A percentile compares a stretch with the other conserved stretches of the same genome.
phyloP scores from a whole-genome alignment of 2,329 filamentous ascomycete species.

The Coleophoma eucalyptorum region DNA sequence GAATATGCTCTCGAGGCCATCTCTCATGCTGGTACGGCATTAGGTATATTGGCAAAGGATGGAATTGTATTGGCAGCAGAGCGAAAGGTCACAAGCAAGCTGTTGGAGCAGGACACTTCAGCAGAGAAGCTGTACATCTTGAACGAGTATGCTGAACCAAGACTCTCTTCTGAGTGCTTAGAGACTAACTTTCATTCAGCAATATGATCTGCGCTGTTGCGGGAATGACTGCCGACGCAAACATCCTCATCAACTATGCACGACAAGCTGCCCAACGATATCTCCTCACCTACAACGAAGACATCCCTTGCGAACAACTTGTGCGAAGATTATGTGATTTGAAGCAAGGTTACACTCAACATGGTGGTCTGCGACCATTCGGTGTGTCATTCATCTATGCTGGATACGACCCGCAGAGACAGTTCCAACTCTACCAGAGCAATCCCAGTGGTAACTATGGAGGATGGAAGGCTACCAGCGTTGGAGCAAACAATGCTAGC shows the following conservation, averaged over 20 bases:
- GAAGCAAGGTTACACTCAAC: conserved; percentile 99
- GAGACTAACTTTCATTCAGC: conserved; percentile 42
- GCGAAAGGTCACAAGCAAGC: conserved; percentile 98
- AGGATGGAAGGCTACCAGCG: conserved; percentile 98
- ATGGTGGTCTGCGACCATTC: conserved; percentile 95
- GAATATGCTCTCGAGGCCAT: conserved; percentile 99
- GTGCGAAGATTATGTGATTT: conserved; percentile 94
- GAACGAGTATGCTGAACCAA: conserved; percentile 70
- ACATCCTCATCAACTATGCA: conserved; percentile 99
- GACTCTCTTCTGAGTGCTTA: neutral
- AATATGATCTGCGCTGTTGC: conserved; percentile 99
- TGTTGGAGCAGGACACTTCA: conserved; percentile 98
- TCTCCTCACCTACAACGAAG: conserved; percentile 98
- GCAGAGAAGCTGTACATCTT: conserved; percentile 99
- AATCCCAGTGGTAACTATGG: conserved; percentile 99
- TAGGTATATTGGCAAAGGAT: conserved; percentile 96
- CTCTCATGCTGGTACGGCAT: conserved; percentile 93
- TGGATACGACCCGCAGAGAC: conserved; percentile 89
- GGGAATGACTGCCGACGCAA: conserved; percentile 98
- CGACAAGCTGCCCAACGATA: conserved; percentile 95
- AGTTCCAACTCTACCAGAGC: conserved; percentile 99
- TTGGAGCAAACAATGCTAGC: conserved; percentile 96
- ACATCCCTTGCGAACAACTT: conserved; percentile 98
- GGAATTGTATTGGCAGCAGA: conserved; percentile 97
- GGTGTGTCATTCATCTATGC: conserved; percentile 99